phyloP scores from a whole-genome alignment of 306 rosid species.

The Vicia faba region DNA sequence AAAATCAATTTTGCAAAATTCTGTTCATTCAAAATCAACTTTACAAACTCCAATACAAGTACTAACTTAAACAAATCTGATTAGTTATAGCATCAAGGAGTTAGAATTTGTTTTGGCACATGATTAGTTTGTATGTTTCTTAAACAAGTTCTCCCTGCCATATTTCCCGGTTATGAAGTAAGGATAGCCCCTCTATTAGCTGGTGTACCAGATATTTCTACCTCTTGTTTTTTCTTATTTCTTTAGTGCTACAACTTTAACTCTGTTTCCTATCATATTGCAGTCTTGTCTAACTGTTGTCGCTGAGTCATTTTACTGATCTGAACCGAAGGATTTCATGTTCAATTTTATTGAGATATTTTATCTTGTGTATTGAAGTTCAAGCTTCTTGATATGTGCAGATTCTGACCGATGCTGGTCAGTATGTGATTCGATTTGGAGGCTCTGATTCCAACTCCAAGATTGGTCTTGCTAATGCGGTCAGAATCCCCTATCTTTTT shows the following conservation, averaged over 20 bases:
- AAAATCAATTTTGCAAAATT: too few relatives aligned
- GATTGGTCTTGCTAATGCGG: slow-evolving; percentile 66
- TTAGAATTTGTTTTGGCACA: too few relatives aligned
- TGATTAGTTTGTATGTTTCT: too few relatives aligned
- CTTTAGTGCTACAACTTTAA: slow-evolving; percentile 14
- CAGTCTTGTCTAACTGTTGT: slow-evolving; percentile 2
- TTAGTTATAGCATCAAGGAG: too few relatives aligned
- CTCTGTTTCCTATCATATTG: slow-evolving; percentile 2
- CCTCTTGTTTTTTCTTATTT: slow-evolving; percentile 14
- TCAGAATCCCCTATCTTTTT: slow-evolving; percentile 35
- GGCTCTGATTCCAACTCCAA: slow-evolving; percentile 67
- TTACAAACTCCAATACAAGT: too few relatives aligned
- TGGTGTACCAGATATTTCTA: slow-evolving; percentile 9
- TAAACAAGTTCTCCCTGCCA: too few relatives aligned
- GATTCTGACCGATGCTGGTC: slow-evolving; percentile 95
- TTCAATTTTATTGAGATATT: slow-evolving; percentile 27
- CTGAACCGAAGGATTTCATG: slow-evolving; percentile 10
- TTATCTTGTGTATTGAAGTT: slow-evolving; percentile 6
- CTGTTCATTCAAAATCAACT: too few relatives aligned
- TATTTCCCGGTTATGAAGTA: too few relatives aligned
- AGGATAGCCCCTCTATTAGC: too few relatives aligned
- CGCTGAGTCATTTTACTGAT: slow-evolving; percentile 6
- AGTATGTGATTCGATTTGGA: slow-evolving; percentile 94
- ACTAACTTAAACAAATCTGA: too few relatives aligned
- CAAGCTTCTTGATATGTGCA: slow-evolving; percentile 41